Conservation (phyloP, 2,329 filamentous ascomycete species). For the Magnaporthiopsis incrustans region DNA sequence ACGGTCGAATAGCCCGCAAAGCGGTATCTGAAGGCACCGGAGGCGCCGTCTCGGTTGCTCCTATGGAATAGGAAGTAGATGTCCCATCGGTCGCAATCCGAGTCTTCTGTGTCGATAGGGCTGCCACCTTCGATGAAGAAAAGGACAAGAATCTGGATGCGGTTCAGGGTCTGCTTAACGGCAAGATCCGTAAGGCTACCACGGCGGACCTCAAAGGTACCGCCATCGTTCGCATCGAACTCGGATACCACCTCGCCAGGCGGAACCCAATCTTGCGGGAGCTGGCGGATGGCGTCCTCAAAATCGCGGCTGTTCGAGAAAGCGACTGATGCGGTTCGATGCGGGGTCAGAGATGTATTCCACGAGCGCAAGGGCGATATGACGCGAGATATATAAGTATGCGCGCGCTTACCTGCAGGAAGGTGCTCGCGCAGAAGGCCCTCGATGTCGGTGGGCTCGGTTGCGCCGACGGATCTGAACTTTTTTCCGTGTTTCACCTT, state of each 20-base stretch:
- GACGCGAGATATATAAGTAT: neutral
- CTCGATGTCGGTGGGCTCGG: conserved; percentile 60
- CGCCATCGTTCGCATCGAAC: conserved; percentile 48
- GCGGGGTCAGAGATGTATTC: neutral
- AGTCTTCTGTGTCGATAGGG: conserved; percentile 52
- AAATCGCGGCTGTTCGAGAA: conserved; percentile 57
- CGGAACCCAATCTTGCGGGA: conserved; percentile 50
- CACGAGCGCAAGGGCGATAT: conserved; percentile 9
- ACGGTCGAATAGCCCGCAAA: conserved; percentile 87
- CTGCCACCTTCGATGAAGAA: conserved; percentile 93
- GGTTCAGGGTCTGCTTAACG: conserved; percentile 64
- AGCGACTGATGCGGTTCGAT: conserved; percentile 41
- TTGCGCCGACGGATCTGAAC: conserved; percentile 59
- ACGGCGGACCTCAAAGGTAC: conserved; percentile 77
- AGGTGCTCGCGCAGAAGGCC: conserved; percentile 57
- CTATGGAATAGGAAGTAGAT: conserved; percentile 74
- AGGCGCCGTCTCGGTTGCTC: neutral
- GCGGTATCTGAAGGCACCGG: conserved; percentile 51
- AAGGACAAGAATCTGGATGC: conserved; percentile 75
- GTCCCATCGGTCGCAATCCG: conserved; percentile 76
- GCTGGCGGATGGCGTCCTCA: conserved; percentile 44
- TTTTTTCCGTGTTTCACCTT: conserved; percentile 64
- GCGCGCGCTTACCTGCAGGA: conserved; percentile 48
- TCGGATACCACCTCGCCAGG: conserved; percentile 65
- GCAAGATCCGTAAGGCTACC: conserved; percentile 62